A percentile compares a stretch with the other conserved stretches of the same genome.
phyloP scores from a whole-genome alignment of 768 basidiomycete genomes.

The Imleria badia region DNA sequence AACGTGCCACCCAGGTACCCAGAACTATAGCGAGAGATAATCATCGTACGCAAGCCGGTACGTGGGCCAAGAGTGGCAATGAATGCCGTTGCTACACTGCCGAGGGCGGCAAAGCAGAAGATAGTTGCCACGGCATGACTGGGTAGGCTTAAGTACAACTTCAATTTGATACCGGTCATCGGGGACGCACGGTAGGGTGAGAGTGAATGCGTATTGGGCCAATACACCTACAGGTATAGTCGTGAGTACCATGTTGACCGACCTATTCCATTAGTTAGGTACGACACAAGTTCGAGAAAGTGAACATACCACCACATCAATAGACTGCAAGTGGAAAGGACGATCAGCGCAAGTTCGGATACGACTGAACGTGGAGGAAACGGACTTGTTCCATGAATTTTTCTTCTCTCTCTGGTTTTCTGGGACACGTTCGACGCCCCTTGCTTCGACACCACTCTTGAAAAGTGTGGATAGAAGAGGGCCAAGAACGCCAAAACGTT shows the following conservation, averaged over 20 bases:
- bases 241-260: slow-evolving; percentile 47
- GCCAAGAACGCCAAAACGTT: slow-evolving; percentile 31
- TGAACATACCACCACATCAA: slow-evolving; percentile 44
- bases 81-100: slow-evolving; percentile 43
- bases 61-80: slow-evolving; percentile 53
- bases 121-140: slow-evolving; percentile 47
- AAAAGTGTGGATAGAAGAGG: slow-evolving; percentile 41
- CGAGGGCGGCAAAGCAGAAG: slow-evolving; percentile 46
- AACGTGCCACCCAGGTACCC: slow-evolving; percentile 50
- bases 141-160: not conserved
- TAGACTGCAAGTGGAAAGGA: slow-evolving; percentile 32
- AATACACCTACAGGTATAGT: slow-evolving; percentile 53
- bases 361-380: slow-evolving; percentile 1
- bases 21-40: slow-evolving; percentile 47
- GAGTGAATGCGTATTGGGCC: slow-evolving; percentile 46
- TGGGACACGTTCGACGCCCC: slow-evolving; percentile 54
- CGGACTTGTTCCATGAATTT: slow-evolving; percentile 46
- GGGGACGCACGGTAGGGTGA: slow-evolving; percentile 44
- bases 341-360: not conserved
- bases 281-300: not conserved
- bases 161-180: not conserved
- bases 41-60: slow-evolving; percentile 56
- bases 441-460: slow-evolving; percentile 49
- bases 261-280: slow-evolving; percentile 30
- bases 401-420: slow-evolving; percentile 47